These are phyloP conservation scores for Flammula alnicola DNA, from an alignment of 1,284 basidiomycete species.

Conservation along the genomic window DNA sequence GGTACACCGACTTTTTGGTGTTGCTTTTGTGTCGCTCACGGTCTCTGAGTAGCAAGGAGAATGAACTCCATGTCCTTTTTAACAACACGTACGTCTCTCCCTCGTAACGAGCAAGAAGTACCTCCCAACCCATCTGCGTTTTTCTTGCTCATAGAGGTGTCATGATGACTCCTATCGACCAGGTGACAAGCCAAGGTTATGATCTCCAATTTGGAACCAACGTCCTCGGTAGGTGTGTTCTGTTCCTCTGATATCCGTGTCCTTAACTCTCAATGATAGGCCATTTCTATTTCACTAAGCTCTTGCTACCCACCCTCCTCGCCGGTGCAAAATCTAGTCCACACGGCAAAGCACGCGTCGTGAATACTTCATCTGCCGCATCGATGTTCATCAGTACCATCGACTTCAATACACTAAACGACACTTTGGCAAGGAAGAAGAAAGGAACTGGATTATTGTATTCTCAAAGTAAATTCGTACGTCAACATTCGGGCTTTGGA, in stretches of 20 bases:
- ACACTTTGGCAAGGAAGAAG: conserved; percentile 36
- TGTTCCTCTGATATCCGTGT: neutral
- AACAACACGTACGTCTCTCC: conserved; percentile 49
- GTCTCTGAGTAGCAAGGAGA: conserved; percentile 44
- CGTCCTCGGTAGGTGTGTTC: conserved; percentile 39
- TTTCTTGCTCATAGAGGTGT: conserved; percentile 48
- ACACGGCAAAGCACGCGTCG: conserved; percentile 47
- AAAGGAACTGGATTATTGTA: conserved; percentile 40
- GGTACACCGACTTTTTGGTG: no score
- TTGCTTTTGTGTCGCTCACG: conserved; percentile 1
- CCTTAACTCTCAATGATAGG: conserved; percentile 2
- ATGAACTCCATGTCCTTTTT: conserved; percentile 51
- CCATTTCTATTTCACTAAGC: conserved; percentile 46
- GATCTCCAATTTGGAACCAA: conserved; percentile 60
- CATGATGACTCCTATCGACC: conserved; percentile 50
- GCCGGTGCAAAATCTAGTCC: conserved; percentile 38
- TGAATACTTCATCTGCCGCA: conserved; percentile 48
- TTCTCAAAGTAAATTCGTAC: conserved; percentile 55
- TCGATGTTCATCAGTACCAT: conserved; percentile 33
- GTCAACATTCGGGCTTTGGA: conserved; percentile 14
- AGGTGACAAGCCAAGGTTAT: conserved; percentile 56
- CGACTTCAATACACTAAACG: conserved; percentile 39
- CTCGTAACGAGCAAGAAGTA: no score
- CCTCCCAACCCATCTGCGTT: conserved; percentile 15
- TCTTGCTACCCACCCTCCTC: conserved; percentile 54